Evolutionary conservation across 1,284 basidiomycete species (phyloP), one percentile per base, ranked within the genome.

Genomic region (Golubevia pallescens): DNA sequence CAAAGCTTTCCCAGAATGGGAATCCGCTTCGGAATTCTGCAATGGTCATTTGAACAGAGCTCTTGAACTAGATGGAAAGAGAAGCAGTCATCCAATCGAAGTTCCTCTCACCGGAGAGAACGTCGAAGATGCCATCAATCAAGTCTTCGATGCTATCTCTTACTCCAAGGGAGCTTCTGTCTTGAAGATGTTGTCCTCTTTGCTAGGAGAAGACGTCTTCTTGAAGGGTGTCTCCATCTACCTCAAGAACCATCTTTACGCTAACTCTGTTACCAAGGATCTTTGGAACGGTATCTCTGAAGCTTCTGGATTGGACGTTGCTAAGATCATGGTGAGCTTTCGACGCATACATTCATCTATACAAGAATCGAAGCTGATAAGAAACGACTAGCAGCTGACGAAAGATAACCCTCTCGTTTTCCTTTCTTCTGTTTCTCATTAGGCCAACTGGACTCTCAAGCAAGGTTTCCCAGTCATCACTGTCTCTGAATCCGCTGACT

Each of bases 11-110:
- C 89, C 89, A 13, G 87, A 88, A 69, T 89, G 89, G 88, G 87
- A 88, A 68, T 87, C 88, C 38, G 86, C 88, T 61, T 86, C 86
- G 34, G 86, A 87, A 61, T 90, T 90, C 86, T 87, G 90, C 77
- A 88, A 87, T 67, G 77, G 81, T 28, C 89, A 89, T 74, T 83
- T 89, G 32, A 85, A 86, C 57, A 77, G 86, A 28, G 94, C 95
- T 13, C 89, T 97, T 38, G 87, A 88, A 48, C 89, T 97, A 63
- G 96, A 99, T 81, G 90, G 93, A 8, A 94, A 95, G 86, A 88
- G 93, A 14, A 96, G 94, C 14, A 95, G 93, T 34, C 96, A 99
- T 86, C 93, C 95, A 0, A 94, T 99, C 79, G 94, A 99, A 86
- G 93, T 97, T 20, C 92, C 92, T 7, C 70, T 84, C 24, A 62